These are phyloP conservation scores for Trichoderma semiorbis DNA, from an alignment of 2,329 filamentous ascomycete genomes.

Conservation along the genomic window DNA sequence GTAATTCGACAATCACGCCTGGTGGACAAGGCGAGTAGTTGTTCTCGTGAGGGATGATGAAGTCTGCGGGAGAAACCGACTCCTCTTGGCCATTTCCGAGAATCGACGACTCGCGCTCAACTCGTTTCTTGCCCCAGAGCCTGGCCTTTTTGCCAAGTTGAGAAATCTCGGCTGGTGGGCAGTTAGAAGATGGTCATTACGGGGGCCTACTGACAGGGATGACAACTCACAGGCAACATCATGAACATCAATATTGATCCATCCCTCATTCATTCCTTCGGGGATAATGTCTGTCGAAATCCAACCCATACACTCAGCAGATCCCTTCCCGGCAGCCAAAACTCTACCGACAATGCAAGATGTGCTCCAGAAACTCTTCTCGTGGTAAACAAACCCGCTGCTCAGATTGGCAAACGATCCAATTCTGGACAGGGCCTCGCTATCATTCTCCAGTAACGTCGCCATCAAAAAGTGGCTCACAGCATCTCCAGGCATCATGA, in stretches of 20 bases:
- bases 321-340: slow-evolving; percentile 58
- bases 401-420: slow-evolving; percentile 61
- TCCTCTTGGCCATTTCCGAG: slow-evolving; percentile 55
- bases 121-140: slow-evolving; percentile 56
- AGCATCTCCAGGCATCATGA: slow-evolving; percentile 62
- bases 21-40: slow-evolving; percentile 48
- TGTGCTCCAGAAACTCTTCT: slow-evolving; percentile 68
- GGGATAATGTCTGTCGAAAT: slow-evolving; percentile 59
- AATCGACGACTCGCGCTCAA: slow-evolving; percentile 60
- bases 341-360: slow-evolving; percentile 63
- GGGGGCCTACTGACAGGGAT: neutral
- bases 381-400: slow-evolving; percentile 60
- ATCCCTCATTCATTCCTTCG: slow-evolving; percentile 49
- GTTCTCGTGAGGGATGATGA: slow-evolving; percentile 58
- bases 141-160: slow-evolving; percentile 54
- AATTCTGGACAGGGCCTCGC: slow-evolving; percentile 54
- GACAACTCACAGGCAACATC: slow-evolving; percentile 46
- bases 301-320: slow-evolving; percentile 66
- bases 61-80: slow-evolving; percentile 58
- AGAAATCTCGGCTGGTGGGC: slow-evolving; percentile 43
- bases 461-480: slow-evolving; percentile 63
- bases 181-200: neutral
- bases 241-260: slow-evolving; percentile 57
- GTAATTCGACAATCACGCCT: slow-evolving; percentile 46
- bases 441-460: slow-evolving; percentile 61